These are phyloP conservation scores for Marchantia paleacea DNA, from an alignment of 225 moss, liverwort and hornwort species.

Conservation along the genomic window DNA sequence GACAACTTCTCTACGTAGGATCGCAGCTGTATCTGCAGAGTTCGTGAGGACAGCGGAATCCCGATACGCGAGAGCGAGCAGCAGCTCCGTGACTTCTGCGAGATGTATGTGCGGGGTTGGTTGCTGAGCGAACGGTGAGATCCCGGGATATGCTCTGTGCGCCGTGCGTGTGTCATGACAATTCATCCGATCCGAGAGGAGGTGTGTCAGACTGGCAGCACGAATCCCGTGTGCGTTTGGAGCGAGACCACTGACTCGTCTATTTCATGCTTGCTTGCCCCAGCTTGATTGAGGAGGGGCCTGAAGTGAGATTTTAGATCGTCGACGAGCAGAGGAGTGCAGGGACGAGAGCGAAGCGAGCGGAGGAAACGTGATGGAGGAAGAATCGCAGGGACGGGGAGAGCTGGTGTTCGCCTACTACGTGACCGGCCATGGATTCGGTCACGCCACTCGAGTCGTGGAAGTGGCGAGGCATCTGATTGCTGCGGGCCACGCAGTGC, in stretches of 20 bases:
- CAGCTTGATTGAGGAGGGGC: not conserved
- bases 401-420: slow-evolving; percentile 77
- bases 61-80: too few relatives aligned
- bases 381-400: not conserved
- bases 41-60: too few relatives aligned
- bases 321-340: not conserved
- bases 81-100: not conserved
- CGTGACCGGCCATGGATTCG: slow-evolving; percentile 88
- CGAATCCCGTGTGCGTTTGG: too few relatives aligned
- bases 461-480: slow-evolving; percentile 80
- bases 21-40: too few relatives aligned
- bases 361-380: not conserved
- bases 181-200: too few relatives aligned
- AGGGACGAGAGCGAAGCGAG: not conserved
- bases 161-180: not conserved
- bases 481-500: slow-evolving; percentile 68
- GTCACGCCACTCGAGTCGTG: slow-evolving; percentile 87
- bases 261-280: too few relatives aligned
- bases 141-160: not conserved
- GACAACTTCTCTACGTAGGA: too few relatives aligned
- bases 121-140: not conserved
- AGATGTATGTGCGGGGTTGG: not conserved
- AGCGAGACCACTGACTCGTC: too few relatives aligned
- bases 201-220: too few relatives aligned
- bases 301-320: not conserved